phyloP scores from a whole-genome alignment of 73 alveolate genomes.

The Paramecium tetraurelia region DNA sequence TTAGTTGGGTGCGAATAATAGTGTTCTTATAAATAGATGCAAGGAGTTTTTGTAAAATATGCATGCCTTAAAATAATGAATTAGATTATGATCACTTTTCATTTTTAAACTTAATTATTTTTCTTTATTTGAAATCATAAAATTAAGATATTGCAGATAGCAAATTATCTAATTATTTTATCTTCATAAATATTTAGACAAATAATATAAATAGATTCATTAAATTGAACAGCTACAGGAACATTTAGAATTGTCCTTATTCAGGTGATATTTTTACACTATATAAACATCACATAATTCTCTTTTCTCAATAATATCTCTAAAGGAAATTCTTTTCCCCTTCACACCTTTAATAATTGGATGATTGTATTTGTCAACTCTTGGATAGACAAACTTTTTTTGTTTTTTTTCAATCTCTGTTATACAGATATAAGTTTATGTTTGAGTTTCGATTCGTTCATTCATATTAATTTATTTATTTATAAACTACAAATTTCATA shows the following conservation, averaged over 20 bases:
- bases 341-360: neutral
- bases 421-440: neutral
- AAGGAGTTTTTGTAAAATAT: neutral
- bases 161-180: neutral
- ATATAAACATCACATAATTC: neutral
- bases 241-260: constrained; percentile 9
- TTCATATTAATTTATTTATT: neutral
- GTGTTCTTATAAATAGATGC: neutral
- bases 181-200: neutral
- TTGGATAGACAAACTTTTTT: neutral
- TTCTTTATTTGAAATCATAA: neutral
- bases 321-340: neutral
- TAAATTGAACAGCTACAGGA: neutral
- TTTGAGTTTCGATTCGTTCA: constrained; percentile 15
- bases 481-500: neutral
- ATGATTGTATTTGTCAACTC: constrained; percentile 33
- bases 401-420: neutral
- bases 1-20: neutral
- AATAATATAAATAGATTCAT: neutral
- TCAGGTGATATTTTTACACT: neutral
- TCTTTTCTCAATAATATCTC: neutral
- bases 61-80: neutral
- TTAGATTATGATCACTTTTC: neutral
- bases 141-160: neutral
- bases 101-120: neutral